A percentile compares a stretch with the other conserved stretches of the same genome.
phyloP scores from a whole-genome alignment of 148 eudicot species.

The Simmondsia chinensis region DNA sequence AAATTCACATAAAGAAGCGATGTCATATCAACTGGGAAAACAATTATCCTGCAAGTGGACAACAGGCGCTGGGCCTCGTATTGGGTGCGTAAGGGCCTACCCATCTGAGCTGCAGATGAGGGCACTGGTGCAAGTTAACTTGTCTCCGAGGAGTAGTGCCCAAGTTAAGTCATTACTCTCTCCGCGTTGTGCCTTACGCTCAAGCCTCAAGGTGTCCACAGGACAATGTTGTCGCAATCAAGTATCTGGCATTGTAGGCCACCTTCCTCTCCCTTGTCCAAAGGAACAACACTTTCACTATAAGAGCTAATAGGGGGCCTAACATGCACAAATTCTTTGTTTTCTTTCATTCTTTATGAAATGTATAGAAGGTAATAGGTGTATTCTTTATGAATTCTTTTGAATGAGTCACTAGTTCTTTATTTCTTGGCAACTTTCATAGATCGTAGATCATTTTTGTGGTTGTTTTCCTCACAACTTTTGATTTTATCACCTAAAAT shows the following conservation, averaged over 20 bases:
- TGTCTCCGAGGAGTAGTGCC: constrained; percentile 69
- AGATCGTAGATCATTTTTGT: no score
- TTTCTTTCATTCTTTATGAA: constrained; percentile 31
- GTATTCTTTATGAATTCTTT: no score
- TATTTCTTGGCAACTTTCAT: no score
- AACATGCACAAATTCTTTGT: constrained; percentile 23
- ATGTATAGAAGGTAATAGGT: no score
- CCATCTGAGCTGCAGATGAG: constrained; percentile 66
- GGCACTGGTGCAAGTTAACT: constrained; percentile 58
- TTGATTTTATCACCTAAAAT: no score
- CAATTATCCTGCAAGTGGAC: constrained; percentile 88
- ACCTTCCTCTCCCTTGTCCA: constrained; percentile 27
- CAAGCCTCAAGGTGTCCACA: constrained; percentile 21
- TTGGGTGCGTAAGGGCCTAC: constrained; percentile 85
- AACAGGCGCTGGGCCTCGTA: constrained; percentile 92
- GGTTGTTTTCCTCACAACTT: no score
- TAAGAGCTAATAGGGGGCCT: constrained; percentile 1
- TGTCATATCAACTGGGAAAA: constrained; percentile 77
- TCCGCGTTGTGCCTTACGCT: constrained; percentile 5
- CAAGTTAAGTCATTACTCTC: constrained; percentile 22
- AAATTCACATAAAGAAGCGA: constrained; percentile 58
- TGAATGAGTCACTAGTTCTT: no score
- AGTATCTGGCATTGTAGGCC: constrained; percentile 16
- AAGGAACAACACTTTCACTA: constrained; percentile 11
- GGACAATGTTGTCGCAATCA: constrained; percentile 18